Evolutionary conservation across 2,329 filamentous ascomycete species (phyloP), one percentile per base, ranked within the genome.

Genomic region (Colletotrichum falcatum): DNA sequence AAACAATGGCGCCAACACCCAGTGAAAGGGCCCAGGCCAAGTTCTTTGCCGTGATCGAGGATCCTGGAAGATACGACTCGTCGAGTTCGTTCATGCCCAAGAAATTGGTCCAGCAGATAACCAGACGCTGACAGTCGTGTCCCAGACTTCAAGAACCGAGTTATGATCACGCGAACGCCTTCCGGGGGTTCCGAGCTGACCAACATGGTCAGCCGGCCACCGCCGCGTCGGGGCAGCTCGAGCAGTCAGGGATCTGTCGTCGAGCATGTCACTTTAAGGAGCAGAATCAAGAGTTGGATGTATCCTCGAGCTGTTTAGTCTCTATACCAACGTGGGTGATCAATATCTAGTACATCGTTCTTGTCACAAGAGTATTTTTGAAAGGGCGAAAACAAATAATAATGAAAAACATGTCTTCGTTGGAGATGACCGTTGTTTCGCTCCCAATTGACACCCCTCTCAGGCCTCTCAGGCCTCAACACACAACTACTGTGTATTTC

Each of bases 211-310:
- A 70, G 18, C 9, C 42, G 44, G 26, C 60, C 53, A 33, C 53
- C 53, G 20, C 53, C 53, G n/a, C 61, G 67, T 5, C 49, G 67
- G n/a, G 67, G 55, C 16, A 70, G 67, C 30, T 28, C 67, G 1
- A 67, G 67, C 51, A 70, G 67, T 7, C 65, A 65, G 2, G 67
- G 44, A 5, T 70, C 67, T n/a, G 60, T 35, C 28, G 48, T 58
- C 30, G 46, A 70, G 16, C 64, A 62, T 4, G 44, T 46, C 11
- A 44, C 37, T 23, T 42, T 70, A 11, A 53, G 67, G 42, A 67
- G 53, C 26, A 70, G 56, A 37, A 35, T 70, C n/a, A 70, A 70
- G 59, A 67, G 46, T 3, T 70, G 67, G 67, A 62, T 70, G 2
- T 67, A 61, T 49, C 44, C 33, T 56, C 53, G n/a, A 3, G 53